Evolutionary conservation across 768 basidiomycete species (phyloP).

Genomic region (Tricholoma sp.): DNA sequence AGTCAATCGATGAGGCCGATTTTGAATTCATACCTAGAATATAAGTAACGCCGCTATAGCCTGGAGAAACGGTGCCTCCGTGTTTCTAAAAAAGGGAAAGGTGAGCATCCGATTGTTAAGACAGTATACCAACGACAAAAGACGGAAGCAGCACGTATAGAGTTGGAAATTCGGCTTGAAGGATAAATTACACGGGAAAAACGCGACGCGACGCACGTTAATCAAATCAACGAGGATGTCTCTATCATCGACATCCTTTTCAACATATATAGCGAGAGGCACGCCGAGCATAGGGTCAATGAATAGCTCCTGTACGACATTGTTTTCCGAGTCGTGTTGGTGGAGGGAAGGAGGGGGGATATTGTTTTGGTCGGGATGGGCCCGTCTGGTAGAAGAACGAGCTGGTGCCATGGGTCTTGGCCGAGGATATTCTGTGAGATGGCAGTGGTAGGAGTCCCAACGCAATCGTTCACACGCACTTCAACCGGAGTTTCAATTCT

Average conservation of each 20-base stretch:
- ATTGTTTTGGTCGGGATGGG: slow-evolving; percentile 29
- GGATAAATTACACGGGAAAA: neutral
- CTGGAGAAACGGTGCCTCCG: slow-evolving; percentile 67
- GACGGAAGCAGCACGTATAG: neutral
- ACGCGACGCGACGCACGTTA: slow-evolving; percentile 42
- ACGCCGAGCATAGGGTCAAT: slow-evolving; percentile 80
- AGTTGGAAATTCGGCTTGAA: neutral
- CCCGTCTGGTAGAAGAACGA: slow-evolving; percentile 52
- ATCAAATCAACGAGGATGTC: slow-evolving; percentile 60
- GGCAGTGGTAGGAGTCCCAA: slow-evolving; percentile 47
- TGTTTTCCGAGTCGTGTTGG: slow-evolving; percentile 26
- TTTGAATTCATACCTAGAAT: slow-evolving; percentile 59
- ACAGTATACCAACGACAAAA: neutral
- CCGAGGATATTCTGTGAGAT: slow-evolving; percentile 30
- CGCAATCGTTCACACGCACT: slow-evolving; percentile 18
- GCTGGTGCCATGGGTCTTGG: slow-evolving; percentile 82
- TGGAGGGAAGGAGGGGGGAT: slow-evolving; percentile 25
- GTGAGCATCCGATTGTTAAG: neutral
- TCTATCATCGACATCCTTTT: slow-evolving; percentile 74
- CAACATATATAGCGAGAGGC: slow-evolving; percentile 70
- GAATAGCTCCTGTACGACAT: slow-evolving; percentile 52
- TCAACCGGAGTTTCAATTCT: slow-evolving; percentile 18
- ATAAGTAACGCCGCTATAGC: slow-evolving; percentile 76
- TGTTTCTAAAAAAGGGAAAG: slow-evolving; percentile 50
- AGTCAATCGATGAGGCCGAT: neutral